phyloP scores from a whole-genome alignment of 108 stramenopile species.

The Cylindrotheca fusiformis region DNA sequence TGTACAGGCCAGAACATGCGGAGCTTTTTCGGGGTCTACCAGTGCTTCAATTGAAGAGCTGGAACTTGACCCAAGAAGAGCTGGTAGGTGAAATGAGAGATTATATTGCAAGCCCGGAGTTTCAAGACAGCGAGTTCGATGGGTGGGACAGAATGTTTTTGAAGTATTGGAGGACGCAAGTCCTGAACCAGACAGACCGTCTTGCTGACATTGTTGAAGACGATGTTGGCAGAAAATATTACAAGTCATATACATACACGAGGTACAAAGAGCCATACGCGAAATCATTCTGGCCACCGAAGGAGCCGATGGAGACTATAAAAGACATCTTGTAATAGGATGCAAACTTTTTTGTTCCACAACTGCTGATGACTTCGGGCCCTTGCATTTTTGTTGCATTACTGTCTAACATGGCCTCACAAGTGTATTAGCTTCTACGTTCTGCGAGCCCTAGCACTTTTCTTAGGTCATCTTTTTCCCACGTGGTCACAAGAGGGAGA shows the following conservation, averaged over 20 bases:
- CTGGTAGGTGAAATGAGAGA: slow-evolving; percentile 3
- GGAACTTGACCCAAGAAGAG: slow-evolving; percentile 5
- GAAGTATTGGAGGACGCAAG: slow-evolving; percentile 15
- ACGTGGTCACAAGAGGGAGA: too few relatives aligned
- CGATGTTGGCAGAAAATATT: slow-evolving; percentile 18
- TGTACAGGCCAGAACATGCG: neutral
- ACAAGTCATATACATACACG: slow-evolving; percentile 9
- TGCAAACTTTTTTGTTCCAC: too few relatives aligned
- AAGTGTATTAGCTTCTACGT: too few relatives aligned
- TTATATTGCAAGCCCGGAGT: slow-evolving; percentile 13
- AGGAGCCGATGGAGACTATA: slow-evolving; percentile 1
- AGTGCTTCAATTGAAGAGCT: slow-evolving; percentile 4
- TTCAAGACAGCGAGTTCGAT: slow-evolving; percentile 8
- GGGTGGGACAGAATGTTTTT: slow-evolving; percentile 23
- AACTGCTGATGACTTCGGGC: too few relatives aligned
- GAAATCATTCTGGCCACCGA: slow-evolving; percentile 1
- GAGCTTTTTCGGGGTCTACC: slow-evolving; percentile 13
- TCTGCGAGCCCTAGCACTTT: too few relatives aligned
- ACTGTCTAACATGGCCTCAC: too few relatives aligned
- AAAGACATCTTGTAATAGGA: too few relatives aligned
- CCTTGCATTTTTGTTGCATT: too few relatives aligned
- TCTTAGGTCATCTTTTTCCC: too few relatives aligned
- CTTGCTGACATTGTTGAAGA: slow-evolving; percentile 8
- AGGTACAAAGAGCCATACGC: neutral
- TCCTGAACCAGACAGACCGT: slow-evolving; percentile 11